A percentile compares a stretch with the other conserved stretches of the same genome.
Conservation (phyloP, 345 rosid species). For the Lenwebbia sp. region DNA sequence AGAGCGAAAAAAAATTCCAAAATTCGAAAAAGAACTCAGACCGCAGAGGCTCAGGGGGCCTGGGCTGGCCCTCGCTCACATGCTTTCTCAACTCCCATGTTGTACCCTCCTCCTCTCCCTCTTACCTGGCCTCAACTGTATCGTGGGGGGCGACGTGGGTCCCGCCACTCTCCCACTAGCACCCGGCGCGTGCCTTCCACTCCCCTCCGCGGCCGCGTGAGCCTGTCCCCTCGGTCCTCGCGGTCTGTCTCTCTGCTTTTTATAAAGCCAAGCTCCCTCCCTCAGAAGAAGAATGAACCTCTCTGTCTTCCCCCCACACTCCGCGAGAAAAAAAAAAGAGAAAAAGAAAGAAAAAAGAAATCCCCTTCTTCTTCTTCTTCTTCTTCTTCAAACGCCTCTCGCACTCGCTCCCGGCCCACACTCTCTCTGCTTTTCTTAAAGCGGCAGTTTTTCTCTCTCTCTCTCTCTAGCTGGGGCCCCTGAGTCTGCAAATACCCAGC, state of each 20-base stretch:
- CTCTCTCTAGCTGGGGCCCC: neutral
- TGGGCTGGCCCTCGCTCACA: neutral
- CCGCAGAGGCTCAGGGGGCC: neutral
- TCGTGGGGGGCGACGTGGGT: neutral
- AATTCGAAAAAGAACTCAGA: neutral
- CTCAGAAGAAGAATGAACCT: neutral
- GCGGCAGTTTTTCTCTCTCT: conserved; percentile 3
- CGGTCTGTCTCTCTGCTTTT: neutral
- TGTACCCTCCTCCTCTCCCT: no score
- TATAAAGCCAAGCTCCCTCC: conserved; percentile 18
- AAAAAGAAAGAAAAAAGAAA: neutral
- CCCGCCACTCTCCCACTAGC: neutral
- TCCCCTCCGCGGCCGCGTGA: conserved; percentile 5
- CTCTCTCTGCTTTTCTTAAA: neutral
- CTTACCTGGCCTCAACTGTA: conserved; percentile 2
- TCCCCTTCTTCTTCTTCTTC: neutral
- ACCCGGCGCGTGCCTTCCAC: conserved; percentile 5
- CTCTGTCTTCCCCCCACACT: neutral
- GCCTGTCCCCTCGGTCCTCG: neutral
- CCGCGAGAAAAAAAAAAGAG: neutral
- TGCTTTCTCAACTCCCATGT: neutral
- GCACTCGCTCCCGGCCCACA: neutral
- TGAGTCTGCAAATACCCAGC: neutral
- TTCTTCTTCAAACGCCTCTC: neutral
- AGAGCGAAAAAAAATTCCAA: neutral